Percentiles rank a stretch among this genome's conserved stretches.
phyloP scores from a whole-genome alignment of 2,329 filamentous ascomycete species.

The Corynespora cassiicola region DNA sequence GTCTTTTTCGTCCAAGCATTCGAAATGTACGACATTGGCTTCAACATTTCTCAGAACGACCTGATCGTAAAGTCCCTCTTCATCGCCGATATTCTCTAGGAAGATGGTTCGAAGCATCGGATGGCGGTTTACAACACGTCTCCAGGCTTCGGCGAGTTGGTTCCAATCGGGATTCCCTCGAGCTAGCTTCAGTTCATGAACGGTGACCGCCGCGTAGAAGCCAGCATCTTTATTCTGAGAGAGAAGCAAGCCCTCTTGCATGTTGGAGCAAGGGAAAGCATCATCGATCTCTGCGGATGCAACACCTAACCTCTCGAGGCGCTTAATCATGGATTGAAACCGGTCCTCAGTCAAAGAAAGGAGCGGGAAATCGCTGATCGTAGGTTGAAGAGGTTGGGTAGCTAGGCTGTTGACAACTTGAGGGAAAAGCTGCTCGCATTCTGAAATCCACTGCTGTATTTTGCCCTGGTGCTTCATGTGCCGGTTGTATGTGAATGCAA shows the following conservation, averaged over 20 bases:
- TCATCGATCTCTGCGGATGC: constrained; percentile 49
- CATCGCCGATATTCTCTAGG: constrained; percentile 34
- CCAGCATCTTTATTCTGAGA: constrained; percentile 39
- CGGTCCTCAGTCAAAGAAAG: constrained; percentile 51
- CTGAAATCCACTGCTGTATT: constrained; percentile 52
- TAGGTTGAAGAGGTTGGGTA: constrained; percentile 38
- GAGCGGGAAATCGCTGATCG: constrained; percentile 54
- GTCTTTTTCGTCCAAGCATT: constrained; percentile 25
- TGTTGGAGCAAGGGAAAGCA: constrained; percentile 38
- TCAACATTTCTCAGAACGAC: constrained; percentile 35
- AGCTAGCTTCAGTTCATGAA: constrained; percentile 31
- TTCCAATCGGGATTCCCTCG: constrained; percentile 17
- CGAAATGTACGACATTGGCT: constrained; percentile 29
- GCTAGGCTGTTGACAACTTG: constrained; percentile 33
- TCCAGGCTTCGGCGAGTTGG: constrained; percentile 33
- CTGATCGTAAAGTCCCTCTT: constrained; percentile 40
- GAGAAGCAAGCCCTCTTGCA: constrained; percentile 40
- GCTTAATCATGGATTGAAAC: constrained; percentile 48
- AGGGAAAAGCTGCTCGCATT: constrained; percentile 43
- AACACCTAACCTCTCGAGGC: constrained; percentile 47
- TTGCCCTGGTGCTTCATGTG: constrained; percentile 54
- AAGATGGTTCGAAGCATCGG: constrained; percentile 40
- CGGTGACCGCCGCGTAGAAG: constrained; percentile 39
- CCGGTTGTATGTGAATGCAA: constrained; percentile 59
- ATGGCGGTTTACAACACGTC: constrained; percentile 34